phyloP scores from a whole-genome alignment of 2,329 filamentous ascomycete species.

The Monilinia aucupariae region DNA sequence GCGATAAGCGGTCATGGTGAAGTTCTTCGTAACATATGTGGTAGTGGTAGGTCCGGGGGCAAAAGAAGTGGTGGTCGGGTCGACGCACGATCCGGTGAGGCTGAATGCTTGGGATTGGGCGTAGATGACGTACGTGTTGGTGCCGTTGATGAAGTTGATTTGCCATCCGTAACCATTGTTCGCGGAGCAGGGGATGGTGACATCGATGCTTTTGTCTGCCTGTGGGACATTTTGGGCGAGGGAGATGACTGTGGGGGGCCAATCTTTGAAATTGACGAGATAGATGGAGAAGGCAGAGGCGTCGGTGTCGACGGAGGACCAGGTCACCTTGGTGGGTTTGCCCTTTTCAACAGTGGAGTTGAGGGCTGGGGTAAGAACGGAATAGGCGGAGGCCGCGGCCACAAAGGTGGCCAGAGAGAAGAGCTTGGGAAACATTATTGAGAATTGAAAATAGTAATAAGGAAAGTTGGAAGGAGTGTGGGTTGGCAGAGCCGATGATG shows the following conservation, averaged over 20 bases:
- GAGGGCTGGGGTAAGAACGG: constrained; percentile 5
- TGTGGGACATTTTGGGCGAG: constrained; percentile 15
- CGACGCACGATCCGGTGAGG: constrained; percentile 11
- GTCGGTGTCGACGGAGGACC: constrained; percentile 11
- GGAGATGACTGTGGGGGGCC: constrained; percentile 13
- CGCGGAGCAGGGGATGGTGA: constrained; percentile 4
- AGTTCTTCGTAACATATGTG: constrained; percentile 7
- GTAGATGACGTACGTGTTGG: constrained; percentile 16
- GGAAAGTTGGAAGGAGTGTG: constrained; percentile 11
- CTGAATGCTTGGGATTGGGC: constrained; percentile 4
- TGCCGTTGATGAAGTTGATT: constrained; percentile 18
- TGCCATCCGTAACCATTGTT: constrained; percentile 13
- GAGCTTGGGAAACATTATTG: constrained; percentile 13
- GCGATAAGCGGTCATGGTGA: background rate
- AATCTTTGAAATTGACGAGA: constrained; percentile 15
- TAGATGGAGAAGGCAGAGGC: constrained; percentile 13
- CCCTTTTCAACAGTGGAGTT: constrained; percentile 13
- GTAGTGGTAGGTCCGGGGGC: background rate
- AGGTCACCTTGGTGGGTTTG: constrained; percentile 3
- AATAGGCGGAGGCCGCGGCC: constrained; percentile 4
- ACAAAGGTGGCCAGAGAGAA: constrained; percentile 7
- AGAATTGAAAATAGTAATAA: background rate
- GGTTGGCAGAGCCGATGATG: constrained; percentile 9
- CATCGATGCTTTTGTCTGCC: background rate
- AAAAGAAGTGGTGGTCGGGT: constrained; percentile 5